A percentile compares a stretch with the other conserved stretches of the same genome.
These are phyloP conservation scores for Fraxinus americana DNA, from an alignment of 257 asterid genomes.

Conservation along the genomic window DNA sequence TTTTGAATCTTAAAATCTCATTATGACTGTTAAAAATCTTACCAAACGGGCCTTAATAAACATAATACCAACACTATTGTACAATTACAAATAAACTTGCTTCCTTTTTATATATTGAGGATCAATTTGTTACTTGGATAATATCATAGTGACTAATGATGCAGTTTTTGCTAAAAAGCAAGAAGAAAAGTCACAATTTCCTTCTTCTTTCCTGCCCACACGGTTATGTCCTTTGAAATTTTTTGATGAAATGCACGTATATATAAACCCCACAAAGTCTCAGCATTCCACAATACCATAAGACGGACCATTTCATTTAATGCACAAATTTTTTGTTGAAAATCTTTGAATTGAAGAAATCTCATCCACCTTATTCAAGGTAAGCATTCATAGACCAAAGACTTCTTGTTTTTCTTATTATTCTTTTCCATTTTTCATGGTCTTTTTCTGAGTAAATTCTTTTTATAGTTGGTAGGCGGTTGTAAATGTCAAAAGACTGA, in stretches of 20 bases:
- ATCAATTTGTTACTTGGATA: neutral
- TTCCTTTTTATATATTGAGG: neutral
- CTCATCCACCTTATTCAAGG: conserved; percentile 30
- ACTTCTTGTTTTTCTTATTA: neutral
- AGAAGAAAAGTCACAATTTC: conserved; percentile 78
- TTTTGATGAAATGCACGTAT: conserved; percentile 27
- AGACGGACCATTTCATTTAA: conserved; percentile 9
- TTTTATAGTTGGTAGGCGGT: neutral
- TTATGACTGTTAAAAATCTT: too few relatives aligned
- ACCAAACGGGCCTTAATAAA: too few relatives aligned
- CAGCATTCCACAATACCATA: conserved; percentile 24
- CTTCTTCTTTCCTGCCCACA: conserved; percentile 45
- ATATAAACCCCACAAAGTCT: conserved; percentile 34
- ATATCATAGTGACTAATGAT: neutral
- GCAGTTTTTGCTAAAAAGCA: conserved; percentile 6
- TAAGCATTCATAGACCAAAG: conserved; percentile 10
- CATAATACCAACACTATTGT: too few relatives aligned
- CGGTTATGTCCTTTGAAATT: neutral
- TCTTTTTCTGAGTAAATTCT: neutral
- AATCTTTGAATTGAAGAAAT: conserved; percentile 10
- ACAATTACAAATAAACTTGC: neutral
- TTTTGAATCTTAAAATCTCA: too few relatives aligned
- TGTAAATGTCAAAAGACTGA: conserved; percentile 25
- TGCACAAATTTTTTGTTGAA: neutral
- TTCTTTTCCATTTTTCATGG: neutral